Conservation (phyloP, 768 basidiomycete species). For the Ramaria sp. region DNA sequence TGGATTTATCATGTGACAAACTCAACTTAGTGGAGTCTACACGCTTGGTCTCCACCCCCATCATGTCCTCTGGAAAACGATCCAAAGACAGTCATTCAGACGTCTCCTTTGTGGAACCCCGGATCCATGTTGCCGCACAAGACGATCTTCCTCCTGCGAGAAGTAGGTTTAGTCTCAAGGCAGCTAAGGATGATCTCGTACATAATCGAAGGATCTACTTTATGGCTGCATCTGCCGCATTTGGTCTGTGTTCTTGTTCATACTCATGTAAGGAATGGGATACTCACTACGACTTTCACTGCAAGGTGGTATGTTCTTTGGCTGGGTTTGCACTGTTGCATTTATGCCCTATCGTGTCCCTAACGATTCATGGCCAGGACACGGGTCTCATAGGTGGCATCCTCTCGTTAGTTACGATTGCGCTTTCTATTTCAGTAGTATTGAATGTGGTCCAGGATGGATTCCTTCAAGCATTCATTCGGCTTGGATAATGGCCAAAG, state of each 20-base stretch:
- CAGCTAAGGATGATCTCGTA: not conserved
- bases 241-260: not conserved
- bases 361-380: constrained; percentile 26
- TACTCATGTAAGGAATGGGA: not conserved
- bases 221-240: constrained; percentile 7
- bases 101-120: not conserved
- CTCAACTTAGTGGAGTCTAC: no score
- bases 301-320: constrained; percentile 6
- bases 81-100: not conserved
- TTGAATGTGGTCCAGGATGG: constrained; percentile 14
- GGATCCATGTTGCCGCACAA: not conserved
- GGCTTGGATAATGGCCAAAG: constrained; percentile 29
- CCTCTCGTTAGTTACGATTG: constrained; percentile 19
- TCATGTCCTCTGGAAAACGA: not conserved
- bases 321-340: not conserved
- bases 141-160: not conserved
- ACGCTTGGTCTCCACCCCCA: not conserved
- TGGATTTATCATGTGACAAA: no score
- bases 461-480: constrained; percentile 38
- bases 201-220: constrained; percentile 3
- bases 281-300: not conserved
- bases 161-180: not conserved
- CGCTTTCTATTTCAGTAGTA: not conserved
- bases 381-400: constrained; percentile 40
- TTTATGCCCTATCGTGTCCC: not conserved